Conservation (phyloP, 768 basidiomycete species). For the Mycena pura region DNA sequence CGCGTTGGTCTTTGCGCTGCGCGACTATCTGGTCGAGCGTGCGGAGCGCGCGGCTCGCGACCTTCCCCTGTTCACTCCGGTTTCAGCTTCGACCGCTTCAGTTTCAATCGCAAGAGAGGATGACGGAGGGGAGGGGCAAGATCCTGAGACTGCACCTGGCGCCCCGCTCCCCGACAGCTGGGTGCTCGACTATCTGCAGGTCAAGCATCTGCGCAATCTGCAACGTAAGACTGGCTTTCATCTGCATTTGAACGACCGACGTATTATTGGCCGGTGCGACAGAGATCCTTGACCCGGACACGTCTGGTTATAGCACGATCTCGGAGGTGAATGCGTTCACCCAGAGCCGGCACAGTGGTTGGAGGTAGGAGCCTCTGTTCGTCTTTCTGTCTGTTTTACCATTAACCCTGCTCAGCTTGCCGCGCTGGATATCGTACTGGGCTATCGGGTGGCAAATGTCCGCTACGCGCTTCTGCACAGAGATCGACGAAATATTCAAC, state of each 20-base stretch:
- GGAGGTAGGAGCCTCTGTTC: slow-evolving; percentile 3
- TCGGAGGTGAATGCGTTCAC: slow-evolving; percentile 17
- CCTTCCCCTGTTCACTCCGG: background rate
- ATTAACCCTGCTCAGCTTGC: slow-evolving; percentile 9
- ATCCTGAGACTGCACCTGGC: slow-evolving; percentile 6
- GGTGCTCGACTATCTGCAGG: slow-evolving; percentile 11
- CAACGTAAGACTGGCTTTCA: slow-evolving; percentile 6
- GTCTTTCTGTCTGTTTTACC: background rate
- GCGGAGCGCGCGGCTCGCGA: background rate
- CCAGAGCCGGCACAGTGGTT: background rate
- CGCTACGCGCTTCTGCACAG: slow-evolving; percentile 18
- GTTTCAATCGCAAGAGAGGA: background rate
- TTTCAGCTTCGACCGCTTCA: background rate
- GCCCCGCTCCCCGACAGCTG: slow-evolving; percentile 13
- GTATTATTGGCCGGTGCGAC: too few species aligned
- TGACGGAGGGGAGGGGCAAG: background rate
- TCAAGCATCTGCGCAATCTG: slow-evolving; percentile 11
- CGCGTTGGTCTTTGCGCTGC: slow-evolving; percentile 4
- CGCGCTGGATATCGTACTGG: slow-evolving; percentile 25
- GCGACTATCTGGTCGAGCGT: slow-evolving; percentile 15
- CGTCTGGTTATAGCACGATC: slow-evolving; percentile 17
- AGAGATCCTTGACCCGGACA: slow-evolving; percentile 17
- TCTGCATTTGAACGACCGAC: background rate
- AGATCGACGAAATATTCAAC: slow-evolving; percentile 20
- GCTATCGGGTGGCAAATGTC: slow-evolving; percentile 23